Percentiles rank a stretch among this genome's conserved stretches.
phyloP scores from a whole-genome alignment of 1,139 yeast genomes.

The Sugiyamaella japonica region DNA sequence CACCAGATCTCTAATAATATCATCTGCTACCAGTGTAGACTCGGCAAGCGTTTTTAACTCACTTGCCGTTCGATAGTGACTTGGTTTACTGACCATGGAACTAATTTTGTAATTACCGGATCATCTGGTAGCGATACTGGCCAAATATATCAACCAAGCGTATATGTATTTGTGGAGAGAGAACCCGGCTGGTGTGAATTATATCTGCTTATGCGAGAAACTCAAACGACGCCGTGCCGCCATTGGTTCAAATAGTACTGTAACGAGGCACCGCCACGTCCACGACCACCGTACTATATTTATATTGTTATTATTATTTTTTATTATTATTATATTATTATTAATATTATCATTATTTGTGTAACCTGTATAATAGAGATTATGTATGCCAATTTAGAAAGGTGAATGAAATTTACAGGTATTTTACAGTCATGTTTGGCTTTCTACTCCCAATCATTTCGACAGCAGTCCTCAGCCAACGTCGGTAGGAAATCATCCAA shows the following conservation, averaged over 20 bases:
- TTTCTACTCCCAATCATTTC: conserved; percentile 13
- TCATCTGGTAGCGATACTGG: conserved; percentile 1
- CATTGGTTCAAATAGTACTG: too few relatives aligned
- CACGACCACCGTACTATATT: too few relatives aligned
- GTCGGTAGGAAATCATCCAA: conserved; percentile 73
- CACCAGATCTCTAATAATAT: conserved; percentile 30
- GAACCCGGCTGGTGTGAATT: neutral
- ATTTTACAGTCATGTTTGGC: neutral
- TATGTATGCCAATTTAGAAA: neutral
- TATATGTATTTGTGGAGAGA: conserved; percentile 1
- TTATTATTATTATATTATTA: neutral
- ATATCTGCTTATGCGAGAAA: neutral
- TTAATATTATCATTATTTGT: neutral
- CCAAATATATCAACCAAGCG: neutral
- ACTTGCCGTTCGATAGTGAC: conserved; percentile 20
- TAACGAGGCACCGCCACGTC: too few relatives aligned
- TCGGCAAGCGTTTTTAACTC: conserved; percentile 30
- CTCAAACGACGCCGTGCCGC: neutral
- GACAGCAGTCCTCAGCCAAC: conserved; percentile 59
- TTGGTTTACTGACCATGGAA: conserved; percentile 13
- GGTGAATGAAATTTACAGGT: neutral
- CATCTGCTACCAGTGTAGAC: conserved; percentile 26
- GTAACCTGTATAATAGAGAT: too few relatives aligned
- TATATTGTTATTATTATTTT: too few relatives aligned
- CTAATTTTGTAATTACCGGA: neutral